Base-by-base conservation (phyloP, 1,284 basidiomycete species). In the Tilletia setariae region DNA sequence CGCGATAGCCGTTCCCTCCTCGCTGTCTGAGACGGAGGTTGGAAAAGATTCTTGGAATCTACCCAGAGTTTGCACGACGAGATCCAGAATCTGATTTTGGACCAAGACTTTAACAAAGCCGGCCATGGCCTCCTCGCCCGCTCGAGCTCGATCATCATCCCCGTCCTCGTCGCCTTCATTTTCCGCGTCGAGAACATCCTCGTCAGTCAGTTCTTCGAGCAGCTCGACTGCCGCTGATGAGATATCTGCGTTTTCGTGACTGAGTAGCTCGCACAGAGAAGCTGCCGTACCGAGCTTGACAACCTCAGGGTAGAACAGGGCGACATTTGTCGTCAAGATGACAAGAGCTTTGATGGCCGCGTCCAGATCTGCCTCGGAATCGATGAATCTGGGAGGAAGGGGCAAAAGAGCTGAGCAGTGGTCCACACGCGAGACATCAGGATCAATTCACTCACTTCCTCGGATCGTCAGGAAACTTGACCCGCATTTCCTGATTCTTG, bases 341-440 rank as follows among this genome's bases (percentile, higher is more conserved):
- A 97, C 85, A 2, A 91, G 87, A 80, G 72, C 71, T 42, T 95
- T 94, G 70, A 98, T 87, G 16, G 92, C 88, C 65, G 86, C 85
- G 77, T 98, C 93, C 8, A 98, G 87, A 79, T 97, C 93, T 30
- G 92, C 91, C 85, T 99, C 96, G 0, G 96, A 98, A 78, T 98
- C 94, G 78, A 99, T 96, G 85, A 98, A 99, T 83, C 94, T 95
- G 77, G 8, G 42, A 3, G n/a, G n/a, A n/a, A 64, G 15, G 25
- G 6, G 3, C 51, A 42, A 23, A 59, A 35, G 28, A 42, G 32
- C 44, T n/a, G 40, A 49, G 1, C 16, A 40, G n/a, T 9, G 11
- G 40, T 19, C 21, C 1, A 46, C 13, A 11, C 25, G n/a, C 28
- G 25, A 23, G 2, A 35, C 32, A 13, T 1, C 28, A 42, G 13